These are phyloP conservation scores for Knoxia roxburghii DNA, from an alignment of 257 asterid species.

Conservation along the genomic window DNA sequence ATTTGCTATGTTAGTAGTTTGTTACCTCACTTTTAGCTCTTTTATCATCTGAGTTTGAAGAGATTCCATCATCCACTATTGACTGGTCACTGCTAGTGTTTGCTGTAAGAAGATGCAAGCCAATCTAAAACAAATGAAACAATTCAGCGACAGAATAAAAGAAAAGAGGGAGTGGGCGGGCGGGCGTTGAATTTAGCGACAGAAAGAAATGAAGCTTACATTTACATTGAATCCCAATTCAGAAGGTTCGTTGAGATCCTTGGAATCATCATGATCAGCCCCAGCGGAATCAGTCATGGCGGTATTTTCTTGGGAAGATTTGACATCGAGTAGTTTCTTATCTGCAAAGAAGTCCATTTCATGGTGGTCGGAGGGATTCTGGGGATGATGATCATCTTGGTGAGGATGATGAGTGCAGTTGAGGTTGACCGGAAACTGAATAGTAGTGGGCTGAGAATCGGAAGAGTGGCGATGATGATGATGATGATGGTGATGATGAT, in stretches of 20 bases:
- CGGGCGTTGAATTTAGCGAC: neutral
- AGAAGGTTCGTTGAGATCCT: constrained; percentile 19
- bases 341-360: constrained; percentile 79
- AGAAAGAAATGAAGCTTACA: constrained; percentile 34
- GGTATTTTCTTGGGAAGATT: neutral
- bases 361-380: constrained; percentile 20
- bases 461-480: constrained; percentile 24
- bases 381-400: neutral
- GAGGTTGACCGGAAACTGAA: constrained; percentile 68
- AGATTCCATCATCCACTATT: constrained; percentile 42
- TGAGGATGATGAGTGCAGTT: constrained; percentile 17
- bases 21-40: constrained; percentile 61
- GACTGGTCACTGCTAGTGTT: constrained; percentile 63
- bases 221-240: constrained; percentile 55
- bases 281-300: constrained; percentile 12
- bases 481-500: constrained; percentile 12
- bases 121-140: constrained; percentile 38
- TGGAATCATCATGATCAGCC: constrained; percentile 4
- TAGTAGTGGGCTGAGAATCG: constrained; percentile 45
- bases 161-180: no score
- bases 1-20: no score
- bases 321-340: constrained; percentile 23
- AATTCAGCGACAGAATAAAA: neutral
- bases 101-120: constrained; percentile 64
- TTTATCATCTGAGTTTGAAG: constrained; percentile 40